Conservation (phyloP, 345 rosid genomes). For the Abelmoschus esculentus region DNA sequence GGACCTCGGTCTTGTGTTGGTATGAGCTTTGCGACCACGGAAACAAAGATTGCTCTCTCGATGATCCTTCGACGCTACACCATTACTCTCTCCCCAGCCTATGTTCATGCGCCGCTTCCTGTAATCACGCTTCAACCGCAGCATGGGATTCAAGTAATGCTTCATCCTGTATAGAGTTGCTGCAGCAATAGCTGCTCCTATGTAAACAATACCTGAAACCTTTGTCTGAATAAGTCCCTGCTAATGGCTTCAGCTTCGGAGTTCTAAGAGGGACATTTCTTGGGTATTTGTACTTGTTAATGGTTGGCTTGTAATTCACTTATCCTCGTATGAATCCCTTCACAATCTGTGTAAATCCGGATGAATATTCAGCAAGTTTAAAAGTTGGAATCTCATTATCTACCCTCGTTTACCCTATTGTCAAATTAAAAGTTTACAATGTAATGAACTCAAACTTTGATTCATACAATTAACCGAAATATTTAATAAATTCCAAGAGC, state of each 20-base stretch:
- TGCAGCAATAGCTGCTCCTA: not conserved
- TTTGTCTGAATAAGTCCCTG: constrained; percentile 67
- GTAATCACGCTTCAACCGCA: constrained; percentile 12
- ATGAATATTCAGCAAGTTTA: no score
- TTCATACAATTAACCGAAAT: not conserved
- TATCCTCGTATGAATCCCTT: constrained; percentile 78
- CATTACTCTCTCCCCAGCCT: constrained; percentile 29
- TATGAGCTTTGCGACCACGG: constrained; percentile 23
- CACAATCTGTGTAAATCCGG: constrained; percentile 34
- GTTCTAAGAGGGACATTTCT: constrained; percentile 76
- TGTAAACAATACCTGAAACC: constrained; percentile 35
- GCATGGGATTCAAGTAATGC: constrained; percentile 8
- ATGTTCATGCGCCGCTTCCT: constrained; percentile 30
- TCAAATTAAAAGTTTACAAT: no score
- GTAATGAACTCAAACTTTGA: no score
- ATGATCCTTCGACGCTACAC: constrained; percentile 43
- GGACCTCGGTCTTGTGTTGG: constrained; percentile 40
- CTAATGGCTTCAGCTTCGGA: constrained; percentile 80
- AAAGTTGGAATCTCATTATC: not conserved
- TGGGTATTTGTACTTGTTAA: constrained; percentile 59
- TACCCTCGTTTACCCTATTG: not conserved
- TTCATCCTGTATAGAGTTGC: not conserved
- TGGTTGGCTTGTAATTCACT: constrained; percentile 68
- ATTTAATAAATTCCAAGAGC: no score
- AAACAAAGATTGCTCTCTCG: constrained; percentile 35